Percentiles rank a stretch among this genome's conserved stretches.
Evolutionary conservation across 768 basidiomycete genomes (phyloP).

Genomic region (Auricularia auricula-judae): DNA sequence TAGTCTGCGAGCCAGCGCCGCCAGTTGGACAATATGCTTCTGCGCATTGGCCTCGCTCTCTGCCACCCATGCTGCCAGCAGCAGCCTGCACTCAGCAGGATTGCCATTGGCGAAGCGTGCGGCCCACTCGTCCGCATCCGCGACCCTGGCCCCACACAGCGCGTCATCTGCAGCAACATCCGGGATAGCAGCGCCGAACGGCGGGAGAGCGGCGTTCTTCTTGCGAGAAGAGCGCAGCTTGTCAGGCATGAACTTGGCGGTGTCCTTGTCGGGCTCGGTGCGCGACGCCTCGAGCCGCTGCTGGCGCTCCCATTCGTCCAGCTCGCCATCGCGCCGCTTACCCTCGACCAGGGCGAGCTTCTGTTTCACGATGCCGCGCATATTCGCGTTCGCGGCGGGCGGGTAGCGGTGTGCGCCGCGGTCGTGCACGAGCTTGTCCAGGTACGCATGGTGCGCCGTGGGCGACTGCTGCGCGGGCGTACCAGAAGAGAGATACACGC

Average conservation of each 20-base stretch:
- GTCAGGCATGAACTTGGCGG: not conserved
- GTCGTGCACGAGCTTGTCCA: not conserved
- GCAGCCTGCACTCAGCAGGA: conserved; percentile 28
- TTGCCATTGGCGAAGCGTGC: conserved; percentile 3
- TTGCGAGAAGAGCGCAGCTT: not conserved
- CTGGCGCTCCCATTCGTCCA: not conserved
- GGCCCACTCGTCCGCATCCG: not conserved
- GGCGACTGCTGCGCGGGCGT: not conserved
- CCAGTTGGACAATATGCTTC: conserved; percentile 41
- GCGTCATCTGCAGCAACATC: not conserved
- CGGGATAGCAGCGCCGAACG: not conserved
- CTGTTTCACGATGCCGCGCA: not conserved
- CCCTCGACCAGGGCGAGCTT: not conserved
- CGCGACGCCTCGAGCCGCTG: not conserved
- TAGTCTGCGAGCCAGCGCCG: conserved; percentile 34
- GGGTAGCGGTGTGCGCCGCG: not conserved
- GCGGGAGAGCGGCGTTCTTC: not conserved
- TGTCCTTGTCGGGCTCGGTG: not conserved
- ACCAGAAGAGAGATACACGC: not conserved
- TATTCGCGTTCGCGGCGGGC: not conserved
- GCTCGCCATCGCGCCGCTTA: not conserved
- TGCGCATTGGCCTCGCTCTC: conserved; percentile 54
- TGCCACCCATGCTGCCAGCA: conserved; percentile 37
- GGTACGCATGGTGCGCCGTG: not conserved
- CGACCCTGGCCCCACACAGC: not conserved